Base-by-base conservation (phyloP, 2,329 filamentous ascomycete genomes). In the Fusarium newnesense region DNA sequence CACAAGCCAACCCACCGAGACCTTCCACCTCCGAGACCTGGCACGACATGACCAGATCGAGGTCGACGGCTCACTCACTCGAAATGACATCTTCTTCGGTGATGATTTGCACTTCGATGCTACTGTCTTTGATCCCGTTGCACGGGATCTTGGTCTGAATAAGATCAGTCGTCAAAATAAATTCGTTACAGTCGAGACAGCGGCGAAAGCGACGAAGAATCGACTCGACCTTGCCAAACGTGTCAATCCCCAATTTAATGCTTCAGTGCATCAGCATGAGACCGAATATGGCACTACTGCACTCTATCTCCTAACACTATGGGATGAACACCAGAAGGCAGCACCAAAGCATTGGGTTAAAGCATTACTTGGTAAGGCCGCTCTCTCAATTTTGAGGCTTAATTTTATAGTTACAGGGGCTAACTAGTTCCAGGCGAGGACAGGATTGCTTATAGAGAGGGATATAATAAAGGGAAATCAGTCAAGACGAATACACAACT, bases 201-300 rank as follows among this genome's bases (percentile, higher is more conserved):
- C 50, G 2, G 50, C 50, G 3, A 9, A 54, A 18, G 50, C 50
- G 18, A 54, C 50, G 0, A 40, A 54, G 28, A 4, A 9, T 54
- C 34, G 50, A 1, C 50, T 54, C 4, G 50, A 54, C 24, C 50
- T 54, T 6, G 50, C 50, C 24, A 54, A 54, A 9, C 24, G 50
- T n/a, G 50, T 28, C 50, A 54, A 54, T 28, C 24, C 34, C 9
- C 24, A 54, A 24, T 54, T 54, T 7, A 54, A 54, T 7, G 34
- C 24, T 18, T 54, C 50, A 2, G 34, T 54, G 10, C 34, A 54
- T 28, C 50, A 54, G 34, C 50, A 40, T 9, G 4, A 39, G 34
- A 54, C 50, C 2, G 34, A 54, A n/a, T 54, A 54, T 3, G 50
- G 50, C 24, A 54, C 50, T 18, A 54, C 50, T 54, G 50, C 50